Base-by-base conservation (phyloP, 2,329 filamentous ascomycete species). In the Chaetomium sp. region DNA sequence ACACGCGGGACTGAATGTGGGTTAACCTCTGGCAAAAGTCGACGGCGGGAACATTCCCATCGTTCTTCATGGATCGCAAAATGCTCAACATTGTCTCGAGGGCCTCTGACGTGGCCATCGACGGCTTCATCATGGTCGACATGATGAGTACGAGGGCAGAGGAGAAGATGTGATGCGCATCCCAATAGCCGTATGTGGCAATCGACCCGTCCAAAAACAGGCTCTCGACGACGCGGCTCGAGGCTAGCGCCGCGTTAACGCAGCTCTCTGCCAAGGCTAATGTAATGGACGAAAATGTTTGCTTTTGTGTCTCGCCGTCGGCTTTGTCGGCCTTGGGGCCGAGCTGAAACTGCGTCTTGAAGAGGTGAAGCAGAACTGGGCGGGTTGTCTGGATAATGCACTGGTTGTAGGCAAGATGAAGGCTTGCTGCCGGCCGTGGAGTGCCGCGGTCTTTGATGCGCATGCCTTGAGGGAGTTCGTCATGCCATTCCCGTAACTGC, bases 301-400 rank as follows among this genome's bases (percentile, higher is more conserved):
- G 45, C 21, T 49, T 49, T 7, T n/a, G 45, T n/a, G 4, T 12
- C 45, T 8, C 2, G 13, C 2, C 45, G 7, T 3, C 19, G 45
- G 3, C 10, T 49, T 49, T n/a, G 3, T 49, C 19, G 45, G 16
- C 45, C 7, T 49, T 19, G 45, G 16, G 12, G 45, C 45, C 45
- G 2, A 49, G 45, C 6, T 49, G 45, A 4, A 49, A 49, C 19
- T 49, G 45, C 3, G 45, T 49, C 7, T 49, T 49, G 45, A 49
- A 49, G 16, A 49, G 21, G 45, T 49, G 45, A 7, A 49, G 45
- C 45, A 49, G 45, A 19, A 49, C 21, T 19, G 45, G 45, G 3
- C 45, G 45, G 45, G 45, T 49, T 19, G 45, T 49, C 45, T 49
- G 45, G 45, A 49, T 49, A 23, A 49, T 49, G 45, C 45, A 49